Evolutionary conservation across 352 stramenopile genomes (phyloP), one percentile per base, ranked within the genome.

Genomic region (Phytophthora crassamura): DNA sequence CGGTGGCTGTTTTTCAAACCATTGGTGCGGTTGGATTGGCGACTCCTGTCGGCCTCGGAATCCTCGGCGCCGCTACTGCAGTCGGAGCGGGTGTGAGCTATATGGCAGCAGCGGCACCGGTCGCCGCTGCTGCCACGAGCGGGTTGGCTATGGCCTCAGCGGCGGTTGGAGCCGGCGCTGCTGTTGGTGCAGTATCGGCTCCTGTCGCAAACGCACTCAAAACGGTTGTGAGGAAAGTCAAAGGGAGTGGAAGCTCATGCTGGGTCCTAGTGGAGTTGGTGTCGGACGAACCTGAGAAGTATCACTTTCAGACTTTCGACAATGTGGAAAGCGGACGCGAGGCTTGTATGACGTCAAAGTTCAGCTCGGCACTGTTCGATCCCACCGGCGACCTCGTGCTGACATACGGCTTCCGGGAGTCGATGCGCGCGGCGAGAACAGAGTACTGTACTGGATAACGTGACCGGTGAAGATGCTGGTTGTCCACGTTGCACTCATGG

Each of bases 1-100:
- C 54, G 11, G 74, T 80, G 6, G 67, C 78, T 1, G 59, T 69
- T 22, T 33, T 82, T 47, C 78, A 88, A 36, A 81, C 67, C 25
- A 64, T 86, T 16, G 74, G 78, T 4, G 41, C 32, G 5, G 11
- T 61, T 45, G 53, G 53, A 7, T 5, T 61, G 11, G 10, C 34
- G 18, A 56, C 30, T 7, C 48, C 48, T 5, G 33, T 56, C 2
- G 33, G 48, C 7, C 48, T 56, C 14, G 48, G 32, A 11, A 45
- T 56, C 34, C 20, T 36, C n/a, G 34, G 49, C 15, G 14, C 18
- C 25, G 16, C 12, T 15, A 22, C 49, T 46, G 49, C 33, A 38
- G 18, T 57, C 3, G 49, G 49, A 14, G 2, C 30, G 4, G 49
- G 35, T 30, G 32, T 46, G 4, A 36, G 25, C 34, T 47, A 46